phyloP scores from a whole-genome alignment of 352 stramenopile species.

The Plasmopara muralis region DNA sequence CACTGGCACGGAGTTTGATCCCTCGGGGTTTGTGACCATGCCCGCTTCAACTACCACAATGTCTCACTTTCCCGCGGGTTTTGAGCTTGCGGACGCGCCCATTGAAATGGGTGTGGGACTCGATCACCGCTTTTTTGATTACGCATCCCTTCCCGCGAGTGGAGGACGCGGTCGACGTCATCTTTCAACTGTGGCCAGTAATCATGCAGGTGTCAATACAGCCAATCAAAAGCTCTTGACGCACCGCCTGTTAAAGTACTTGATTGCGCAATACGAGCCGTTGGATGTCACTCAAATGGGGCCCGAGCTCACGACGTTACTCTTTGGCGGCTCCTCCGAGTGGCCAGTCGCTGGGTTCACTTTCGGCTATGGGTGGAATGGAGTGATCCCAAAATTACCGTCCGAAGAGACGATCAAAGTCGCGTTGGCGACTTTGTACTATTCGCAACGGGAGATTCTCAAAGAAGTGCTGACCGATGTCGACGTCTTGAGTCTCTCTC shows the following conservation, averaged over 20 bases:
- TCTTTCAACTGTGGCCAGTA: conserved; percentile 3
- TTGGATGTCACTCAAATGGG: conserved; percentile 67
- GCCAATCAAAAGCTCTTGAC: conserved; percentile 59
- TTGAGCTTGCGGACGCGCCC: conserved; percentile 40
- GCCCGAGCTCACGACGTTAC: conserved; percentile 45
- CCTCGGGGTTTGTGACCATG: conserved; percentile 53
- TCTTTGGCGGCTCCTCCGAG: conserved; percentile 39
- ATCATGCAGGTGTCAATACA: conserved; percentile 1
- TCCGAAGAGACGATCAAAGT: conserved; percentile 66
- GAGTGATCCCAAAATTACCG: conserved; percentile 33
- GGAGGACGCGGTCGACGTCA: conserved; percentile 22
- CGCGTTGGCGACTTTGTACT: conserved; percentile 67
- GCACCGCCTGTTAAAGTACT: conserved; percentile 63
- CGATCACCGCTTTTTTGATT: conserved; percentile 48
- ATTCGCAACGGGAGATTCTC: conserved; percentile 72
- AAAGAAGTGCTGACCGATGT: conserved; percentile 74
- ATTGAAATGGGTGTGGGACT: conserved; percentile 39
- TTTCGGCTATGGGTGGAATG: conserved; percentile 22
- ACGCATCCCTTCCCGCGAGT: conserved; percentile 18
- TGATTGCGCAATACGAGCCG: conserved; percentile 72
- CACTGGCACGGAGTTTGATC: conserved; percentile 44
- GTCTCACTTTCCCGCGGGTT: conserved; percentile 44
- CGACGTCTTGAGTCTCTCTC: conserved; percentile 62
- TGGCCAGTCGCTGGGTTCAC: conserved; percentile 19
- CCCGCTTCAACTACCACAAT: conserved; percentile 13